These are phyloP conservation scores for Ulota crispa DNA, from an alignment of 225 moss, liverwort and hornwort species.

Conservation along the genomic window DNA sequence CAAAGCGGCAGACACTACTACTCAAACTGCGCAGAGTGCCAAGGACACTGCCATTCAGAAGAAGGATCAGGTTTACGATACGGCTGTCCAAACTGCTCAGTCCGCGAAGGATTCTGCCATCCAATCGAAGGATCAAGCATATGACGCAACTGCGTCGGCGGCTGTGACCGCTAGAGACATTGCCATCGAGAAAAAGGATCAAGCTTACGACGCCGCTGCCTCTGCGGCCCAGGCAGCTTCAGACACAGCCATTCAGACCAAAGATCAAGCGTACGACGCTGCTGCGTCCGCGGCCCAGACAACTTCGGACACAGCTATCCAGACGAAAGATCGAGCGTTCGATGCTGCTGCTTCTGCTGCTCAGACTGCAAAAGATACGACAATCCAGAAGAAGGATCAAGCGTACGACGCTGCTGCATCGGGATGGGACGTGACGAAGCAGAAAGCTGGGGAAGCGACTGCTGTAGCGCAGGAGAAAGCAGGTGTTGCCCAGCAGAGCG, in stretches of 20 bases:
- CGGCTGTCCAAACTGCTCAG: neutral
- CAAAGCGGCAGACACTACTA: slow-evolving; percentile 24
- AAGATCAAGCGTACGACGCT: slow-evolving; percentile 9
- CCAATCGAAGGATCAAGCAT: slow-evolving; percentile 22
- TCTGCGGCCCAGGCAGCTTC: slow-evolving; percentile 16
- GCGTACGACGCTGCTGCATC: slow-evolving; percentile 4
- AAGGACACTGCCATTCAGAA: slow-evolving; percentile 24
- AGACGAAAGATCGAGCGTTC: slow-evolving; percentile 22
- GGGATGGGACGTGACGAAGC: slow-evolving; percentile 24
- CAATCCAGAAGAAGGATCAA: slow-evolving; percentile 20
- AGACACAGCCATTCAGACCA: slow-evolving; percentile 12
- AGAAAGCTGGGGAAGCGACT: slow-evolving; percentile 12
- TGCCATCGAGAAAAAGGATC: slow-evolving; percentile 20
- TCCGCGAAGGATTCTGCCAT: slow-evolving; percentile 15
- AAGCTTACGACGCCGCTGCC: slow-evolving; percentile 8
- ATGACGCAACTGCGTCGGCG: neutral
- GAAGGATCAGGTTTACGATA: slow-evolving; percentile 20
- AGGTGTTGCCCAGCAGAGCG: slow-evolving; percentile 5
- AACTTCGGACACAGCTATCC: neutral
- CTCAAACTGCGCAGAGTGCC: slow-evolving; percentile 17
- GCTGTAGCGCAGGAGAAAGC: slow-evolving; percentile 18
- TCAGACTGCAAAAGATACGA: slow-evolving; percentile 17
- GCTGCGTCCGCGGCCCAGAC: neutral
- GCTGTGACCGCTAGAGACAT: slow-evolving; percentile 27
- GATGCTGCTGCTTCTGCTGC: neutral